These are phyloP conservation scores for Aureobasidium sp. DNA, from an alignment of 2,329 filamentous ascomycete species.

Conservation along the genomic window DNA sequence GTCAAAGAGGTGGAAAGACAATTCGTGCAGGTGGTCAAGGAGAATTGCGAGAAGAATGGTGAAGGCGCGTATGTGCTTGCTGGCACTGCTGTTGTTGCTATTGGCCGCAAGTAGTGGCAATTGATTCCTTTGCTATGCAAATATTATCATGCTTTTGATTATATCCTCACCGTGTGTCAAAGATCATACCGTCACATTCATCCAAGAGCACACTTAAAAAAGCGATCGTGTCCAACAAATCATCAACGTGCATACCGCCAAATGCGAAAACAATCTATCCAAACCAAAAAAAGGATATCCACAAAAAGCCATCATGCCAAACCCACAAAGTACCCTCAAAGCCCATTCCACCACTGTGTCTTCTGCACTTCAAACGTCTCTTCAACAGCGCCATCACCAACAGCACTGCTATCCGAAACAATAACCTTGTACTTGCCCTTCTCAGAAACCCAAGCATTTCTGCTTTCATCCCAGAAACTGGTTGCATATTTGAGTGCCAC, in stretches of 20 bases:
- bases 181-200: too few relatives aligned
- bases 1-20: not conserved
- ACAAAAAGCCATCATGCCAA: not conserved
- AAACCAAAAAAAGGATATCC: not conserved
- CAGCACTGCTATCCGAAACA: conserved; percentile 45
- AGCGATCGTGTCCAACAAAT: not conserved
- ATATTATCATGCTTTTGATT: not conserved
- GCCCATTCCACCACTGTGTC: conserved; percentile 61
- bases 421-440: conserved; percentile 58
- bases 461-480: conserved; percentile 64
- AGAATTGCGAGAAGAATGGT: not conserved
- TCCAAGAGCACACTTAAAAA: too few relatives aligned
- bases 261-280: not conserved
- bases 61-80: not conserved
- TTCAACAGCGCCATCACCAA: conserved; percentile 34
- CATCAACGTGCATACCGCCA: not conserved
- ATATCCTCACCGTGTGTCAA: not conserved
- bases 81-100: not conserved
- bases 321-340: conserved; percentile 33
- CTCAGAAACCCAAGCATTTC: conserved; percentile 59
- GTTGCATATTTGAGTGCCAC: conserved; percentile 58
- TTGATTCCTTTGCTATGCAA: too few relatives aligned
- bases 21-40: not conserved
- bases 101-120: conserved; percentile 4
- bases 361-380: conserved; percentile 51